These are phyloP conservation scores for Ceratobasidium sp. DNA, from an alignment of 1,284 basidiomycete genomes.

Conservation along the genomic window DNA sequence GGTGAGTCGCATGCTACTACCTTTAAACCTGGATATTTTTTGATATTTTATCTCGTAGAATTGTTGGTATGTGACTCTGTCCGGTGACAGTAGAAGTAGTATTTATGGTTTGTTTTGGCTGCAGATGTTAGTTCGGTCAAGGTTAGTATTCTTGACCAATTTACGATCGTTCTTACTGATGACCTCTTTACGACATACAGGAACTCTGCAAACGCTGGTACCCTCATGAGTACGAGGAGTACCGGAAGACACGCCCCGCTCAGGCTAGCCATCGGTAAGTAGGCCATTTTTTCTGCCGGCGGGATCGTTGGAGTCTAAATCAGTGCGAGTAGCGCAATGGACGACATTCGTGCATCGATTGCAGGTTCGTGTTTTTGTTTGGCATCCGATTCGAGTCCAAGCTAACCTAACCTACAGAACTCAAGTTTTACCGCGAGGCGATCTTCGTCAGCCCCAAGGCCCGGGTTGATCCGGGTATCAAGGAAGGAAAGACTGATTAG, in stretches of 20 bases:
- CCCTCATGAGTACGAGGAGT: constrained; percentile 1
- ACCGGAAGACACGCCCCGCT: neutral
- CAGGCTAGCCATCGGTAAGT: constrained; percentile 29
- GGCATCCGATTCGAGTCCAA: neutral
- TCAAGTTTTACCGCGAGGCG: constrained; percentile 48
- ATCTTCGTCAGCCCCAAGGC: constrained; percentile 38
- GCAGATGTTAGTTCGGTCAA: constrained; percentile 30
- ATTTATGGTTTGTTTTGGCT: neutral
- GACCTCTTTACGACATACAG: neutral
- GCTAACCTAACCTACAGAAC: constrained; percentile 33
- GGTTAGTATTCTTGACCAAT: neutral
- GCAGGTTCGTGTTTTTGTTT: constrained; percentile 15
- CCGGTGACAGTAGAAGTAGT: neutral
- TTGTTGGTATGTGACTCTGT: constrained; percentile 20
- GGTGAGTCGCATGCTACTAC: neutral
- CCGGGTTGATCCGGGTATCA: neutral
- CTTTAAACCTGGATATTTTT: neutral
- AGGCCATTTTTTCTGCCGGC: neutral
- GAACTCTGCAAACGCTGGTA: constrained; percentile 42
- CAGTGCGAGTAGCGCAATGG: constrained; percentile 1
- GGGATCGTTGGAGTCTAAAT: neutral
- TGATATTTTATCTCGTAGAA: neutral
- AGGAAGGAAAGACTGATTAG: neutral
- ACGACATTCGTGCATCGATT: constrained; percentile 39
- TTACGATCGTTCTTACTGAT: neutral